Evolutionary conservation across 441 rosid species (phyloP).

Genomic region (Brassica balearica): DNA sequence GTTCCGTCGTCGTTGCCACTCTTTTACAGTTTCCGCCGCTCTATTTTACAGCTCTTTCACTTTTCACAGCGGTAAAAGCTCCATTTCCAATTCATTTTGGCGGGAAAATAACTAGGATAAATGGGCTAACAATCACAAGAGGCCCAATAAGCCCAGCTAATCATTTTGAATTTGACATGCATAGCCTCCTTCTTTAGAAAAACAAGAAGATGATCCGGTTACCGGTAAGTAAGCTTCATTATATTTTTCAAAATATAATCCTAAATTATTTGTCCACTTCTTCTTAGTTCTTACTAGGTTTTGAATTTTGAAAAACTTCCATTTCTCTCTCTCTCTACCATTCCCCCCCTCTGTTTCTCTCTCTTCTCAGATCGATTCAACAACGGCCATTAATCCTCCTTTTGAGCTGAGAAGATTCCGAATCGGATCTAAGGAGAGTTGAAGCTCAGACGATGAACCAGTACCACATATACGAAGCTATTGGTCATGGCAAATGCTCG

Average conservation of each 20-base stretch:
- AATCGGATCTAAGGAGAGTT: constrained; percentile 40
- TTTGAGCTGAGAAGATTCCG: constrained; percentile 15
- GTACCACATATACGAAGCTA: constrained; percentile 90
- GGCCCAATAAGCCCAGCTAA: constrained; percentile 3
- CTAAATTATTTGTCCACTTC: constrained; percentile 2
- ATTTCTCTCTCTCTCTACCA: constrained; percentile 18
- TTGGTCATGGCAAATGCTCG: constrained; percentile 98
- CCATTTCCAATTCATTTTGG: neutral
- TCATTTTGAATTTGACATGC: neutral
- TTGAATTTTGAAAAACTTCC: constrained; percentile 30
- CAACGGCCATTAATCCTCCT: constrained; percentile 39
- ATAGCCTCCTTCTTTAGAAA: neutral
- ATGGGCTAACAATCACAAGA: constrained; percentile 3
- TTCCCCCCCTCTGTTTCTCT: constrained; percentile 36
- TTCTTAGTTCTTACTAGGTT: constrained; percentile 7
- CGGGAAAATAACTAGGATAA: constrained; percentile 16
- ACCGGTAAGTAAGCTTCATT: neutral
- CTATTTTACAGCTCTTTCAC: neutral
- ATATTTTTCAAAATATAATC: constrained; percentile 8
- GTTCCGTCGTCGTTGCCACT: constrained; percentile 8
- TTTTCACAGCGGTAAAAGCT: neutral
- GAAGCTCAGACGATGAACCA: constrained; percentile 66
- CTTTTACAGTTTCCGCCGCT: neutral
- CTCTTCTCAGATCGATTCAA: constrained; percentile 30
- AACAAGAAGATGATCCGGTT: neutral